A percentile compares a stretch with the other conserved stretches of the same genome.
phyloP scores from a whole-genome alignment of 257 asterid genomes.

The Solanum gandarillasii region DNA sequence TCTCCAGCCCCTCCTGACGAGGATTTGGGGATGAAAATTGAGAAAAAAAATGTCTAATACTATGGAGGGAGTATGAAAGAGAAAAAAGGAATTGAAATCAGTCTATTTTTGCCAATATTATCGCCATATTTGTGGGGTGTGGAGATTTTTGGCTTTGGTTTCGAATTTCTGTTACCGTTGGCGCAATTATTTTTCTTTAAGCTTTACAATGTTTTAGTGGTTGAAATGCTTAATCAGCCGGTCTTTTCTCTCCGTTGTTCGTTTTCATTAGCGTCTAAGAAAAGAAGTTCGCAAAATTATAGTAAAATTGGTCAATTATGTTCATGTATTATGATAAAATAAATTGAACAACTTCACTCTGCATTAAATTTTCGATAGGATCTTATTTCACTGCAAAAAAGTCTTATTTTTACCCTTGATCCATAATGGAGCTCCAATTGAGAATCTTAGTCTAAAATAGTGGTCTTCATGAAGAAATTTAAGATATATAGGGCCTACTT shows the following conservation, averaged over 20 bases:
- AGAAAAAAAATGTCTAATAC: not conserved
- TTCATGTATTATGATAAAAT: not conserved
- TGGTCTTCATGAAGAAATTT: not conserved
- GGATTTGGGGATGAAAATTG: constrained; percentile 7
- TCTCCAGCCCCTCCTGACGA: constrained; percentile 39
- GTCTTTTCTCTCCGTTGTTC: not conserved
- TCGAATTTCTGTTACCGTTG: constrained; percentile 2
- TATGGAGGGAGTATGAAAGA: not conserved
- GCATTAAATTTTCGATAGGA: not conserved
- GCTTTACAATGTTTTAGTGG: not conserved
- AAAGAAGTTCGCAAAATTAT: not conserved
- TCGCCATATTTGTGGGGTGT: constrained; percentile 8
- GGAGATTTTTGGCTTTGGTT: not conserved
- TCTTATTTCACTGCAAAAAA: not conserved
- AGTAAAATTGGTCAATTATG: not conserved
- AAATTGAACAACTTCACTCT: not conserved
- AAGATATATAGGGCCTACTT: not conserved
- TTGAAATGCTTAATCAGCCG: not conserved
- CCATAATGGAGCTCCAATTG: not conserved
- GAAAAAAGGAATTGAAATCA: not conserved
- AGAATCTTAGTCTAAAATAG: not conserved
- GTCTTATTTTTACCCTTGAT: not conserved
- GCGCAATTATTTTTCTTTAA: not conserved
- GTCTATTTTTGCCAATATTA: constrained; percentile 4
- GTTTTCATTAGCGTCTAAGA: not conserved